A percentile compares a stretch with the other conserved stretches of the same genome.
Conservation (phyloP, 208 protist genomes). For the Wallacemonas collosoma region DNA sequence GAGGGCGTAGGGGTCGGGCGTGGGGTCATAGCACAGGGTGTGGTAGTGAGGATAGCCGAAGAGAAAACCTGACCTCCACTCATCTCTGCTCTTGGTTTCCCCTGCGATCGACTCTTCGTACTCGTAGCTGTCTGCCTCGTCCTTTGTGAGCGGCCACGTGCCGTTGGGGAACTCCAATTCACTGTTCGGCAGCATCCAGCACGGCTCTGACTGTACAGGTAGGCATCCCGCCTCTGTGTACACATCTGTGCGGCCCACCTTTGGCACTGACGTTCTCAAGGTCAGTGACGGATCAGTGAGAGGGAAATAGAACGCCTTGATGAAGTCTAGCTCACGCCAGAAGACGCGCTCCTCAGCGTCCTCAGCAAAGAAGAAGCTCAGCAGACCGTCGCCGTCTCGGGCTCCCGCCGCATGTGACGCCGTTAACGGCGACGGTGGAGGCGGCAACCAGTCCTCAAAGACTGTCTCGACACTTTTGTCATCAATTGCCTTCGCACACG, state of each 20-base stretch:
- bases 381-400: neutral
- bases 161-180: neutral
- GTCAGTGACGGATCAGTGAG: neutral
- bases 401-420: too few relatives aligned
- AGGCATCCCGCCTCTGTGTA: slow-evolving; percentile 8
- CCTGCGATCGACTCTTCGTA: neutral
- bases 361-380: slow-evolving; percentile 14
- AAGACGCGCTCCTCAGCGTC: slow-evolving; percentile 4
- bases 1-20: slow-evolving; percentile 5
- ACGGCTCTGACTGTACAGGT: slow-evolving; percentile 1
- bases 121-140: slow-evolving; percentile 14
- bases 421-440: neutral
- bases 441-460: slow-evolving; percentile 8
- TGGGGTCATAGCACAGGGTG: slow-evolving; percentile 10
- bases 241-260: neutral
- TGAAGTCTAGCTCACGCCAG: slow-evolving; percentile 12
- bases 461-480: neutral
- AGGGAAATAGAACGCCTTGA: slow-evolving; percentile 9
- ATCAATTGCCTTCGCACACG: neutral
- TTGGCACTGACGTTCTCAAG: neutral
- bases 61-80: slow-evolving; percentile 7
- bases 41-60: slow-evolving; percentile 11
- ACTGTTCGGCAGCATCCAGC: neutral
- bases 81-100: neutral
- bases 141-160: slow-evolving; percentile 11